Percentiles rank a stretch among this genome's conserved stretches.
These are phyloP conservation scores for Geranium incanum DNA, from an alignment of 441 rosid genomes.

Conservation along the genomic window DNA sequence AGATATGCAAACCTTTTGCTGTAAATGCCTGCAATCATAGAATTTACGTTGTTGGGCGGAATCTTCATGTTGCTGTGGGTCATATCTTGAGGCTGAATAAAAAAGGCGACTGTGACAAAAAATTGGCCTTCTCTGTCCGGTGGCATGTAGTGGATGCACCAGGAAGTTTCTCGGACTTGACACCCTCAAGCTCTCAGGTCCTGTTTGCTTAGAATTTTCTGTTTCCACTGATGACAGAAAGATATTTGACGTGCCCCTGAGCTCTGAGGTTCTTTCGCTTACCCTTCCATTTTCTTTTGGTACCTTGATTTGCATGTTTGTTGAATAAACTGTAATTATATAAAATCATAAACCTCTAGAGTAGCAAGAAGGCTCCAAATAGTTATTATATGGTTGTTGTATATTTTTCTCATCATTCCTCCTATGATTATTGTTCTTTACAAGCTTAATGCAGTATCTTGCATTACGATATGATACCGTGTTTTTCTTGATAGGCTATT, in stretches of 20 bases:
- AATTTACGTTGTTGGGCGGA: slow-evolving; percentile 69
- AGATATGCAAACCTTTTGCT: slow-evolving; percentile 80
- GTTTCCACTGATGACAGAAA: not conserved
- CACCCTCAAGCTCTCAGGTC: slow-evolving; percentile 76
- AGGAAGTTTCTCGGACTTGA: slow-evolving; percentile 49
- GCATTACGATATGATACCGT: not conserved
- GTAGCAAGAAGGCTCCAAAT: not conserved
- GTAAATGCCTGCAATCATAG: slow-evolving; percentile 51
- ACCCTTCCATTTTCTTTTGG: not conserved
- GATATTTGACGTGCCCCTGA: slow-evolving; percentile 7
- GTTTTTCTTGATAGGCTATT: too few species aligned
- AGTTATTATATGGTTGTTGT: slow-evolving; percentile 8
- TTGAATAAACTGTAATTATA: slow-evolving; percentile 20
- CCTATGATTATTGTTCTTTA: not conserved
- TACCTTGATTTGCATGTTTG: not conserved
- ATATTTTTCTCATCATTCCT: not conserved
- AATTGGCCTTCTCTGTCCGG: slow-evolving; percentile 45
- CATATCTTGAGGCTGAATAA: slow-evolving; percentile 41
- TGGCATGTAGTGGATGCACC: slow-evolving; percentile 72
- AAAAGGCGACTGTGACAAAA: slow-evolving; percentile 23
- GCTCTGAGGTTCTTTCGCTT: slow-evolving; percentile 13
- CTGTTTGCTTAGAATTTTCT: slow-evolving; percentile 47
- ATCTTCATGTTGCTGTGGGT: slow-evolving; percentile 71
- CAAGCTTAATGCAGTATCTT: not conserved
- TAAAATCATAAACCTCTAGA: slow-evolving; percentile 22